Evolutionary conservation across 495 filamentous ascomycete genomes (phyloP).

Genomic region (Neurospora intermedia): DNA sequence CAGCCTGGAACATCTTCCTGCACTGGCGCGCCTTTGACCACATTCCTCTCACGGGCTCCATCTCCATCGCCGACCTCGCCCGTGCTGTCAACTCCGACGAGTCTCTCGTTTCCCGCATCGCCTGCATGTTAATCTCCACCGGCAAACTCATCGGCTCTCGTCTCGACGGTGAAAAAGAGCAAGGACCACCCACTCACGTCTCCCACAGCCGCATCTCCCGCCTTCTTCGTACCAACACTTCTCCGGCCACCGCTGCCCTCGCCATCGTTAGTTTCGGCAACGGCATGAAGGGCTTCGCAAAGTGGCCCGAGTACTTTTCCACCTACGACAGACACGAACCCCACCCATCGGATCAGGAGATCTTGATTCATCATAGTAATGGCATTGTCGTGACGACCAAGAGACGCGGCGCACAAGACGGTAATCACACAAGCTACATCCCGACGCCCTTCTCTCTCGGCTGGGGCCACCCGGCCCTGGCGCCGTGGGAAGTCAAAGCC

Average conservation of each 20-base stretch:
- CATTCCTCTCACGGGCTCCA: constrained; percentile 18
- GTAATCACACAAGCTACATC: neutral
- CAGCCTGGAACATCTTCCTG: constrained; percentile 19
- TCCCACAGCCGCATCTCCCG: constrained; percentile 15
- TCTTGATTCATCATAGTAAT: neutral
- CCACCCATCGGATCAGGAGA: neutral
- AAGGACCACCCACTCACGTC: constrained; percentile 5
- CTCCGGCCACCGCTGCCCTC: constrained; percentile 4
- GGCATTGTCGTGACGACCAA: neutral
- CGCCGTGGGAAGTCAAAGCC: constrained; percentile 23
- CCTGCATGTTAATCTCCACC: constrained; percentile 11
- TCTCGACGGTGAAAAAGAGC: neutral
- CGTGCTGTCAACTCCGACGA: constrained; percentile 14
- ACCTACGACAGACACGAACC: constrained; percentile 14
- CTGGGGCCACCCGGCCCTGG: constrained; percentile 17
- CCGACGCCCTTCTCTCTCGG: constrained; percentile 16
- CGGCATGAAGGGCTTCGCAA: constrained; percentile 15
- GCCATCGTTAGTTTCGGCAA: constrained; percentile 16
- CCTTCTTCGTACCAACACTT: constrained; percentile 5
- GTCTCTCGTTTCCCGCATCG: constrained; percentile 15
- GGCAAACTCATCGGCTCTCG: constrained; percentile 5
- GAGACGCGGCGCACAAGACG: neutral
- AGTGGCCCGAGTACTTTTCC: constrained; percentile 20
- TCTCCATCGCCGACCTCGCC: constrained; percentile 18
- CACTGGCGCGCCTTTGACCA: constrained; percentile 23